Evolutionary conservation across 225 moss, liverwort and hornwort genomes (phyloP).

Genomic region (Pseudoscleropodium purum): DNA sequence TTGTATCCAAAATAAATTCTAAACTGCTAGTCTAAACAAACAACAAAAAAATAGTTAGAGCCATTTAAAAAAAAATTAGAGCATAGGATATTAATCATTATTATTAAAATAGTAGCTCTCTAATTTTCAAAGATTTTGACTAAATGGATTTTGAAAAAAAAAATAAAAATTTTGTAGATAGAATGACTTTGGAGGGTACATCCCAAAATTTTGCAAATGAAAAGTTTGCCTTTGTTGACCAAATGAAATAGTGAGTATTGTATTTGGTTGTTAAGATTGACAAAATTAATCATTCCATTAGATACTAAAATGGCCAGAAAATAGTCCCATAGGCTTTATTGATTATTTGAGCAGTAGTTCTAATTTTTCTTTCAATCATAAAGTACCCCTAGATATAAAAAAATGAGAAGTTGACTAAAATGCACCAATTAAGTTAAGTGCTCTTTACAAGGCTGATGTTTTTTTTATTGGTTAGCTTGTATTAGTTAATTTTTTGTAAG

Average conservation of each 20-base stretch:
- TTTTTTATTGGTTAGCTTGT: not conserved
- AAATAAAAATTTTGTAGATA: too few relatives aligned
- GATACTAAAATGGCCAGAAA: rapidly evolving
- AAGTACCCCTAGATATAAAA: not conserved
- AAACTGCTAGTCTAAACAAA: rapidly evolving
- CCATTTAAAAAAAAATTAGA: not conserved
- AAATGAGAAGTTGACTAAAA: not conserved
- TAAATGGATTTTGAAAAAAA: rapidly evolving
- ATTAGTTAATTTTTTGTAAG: not conserved
- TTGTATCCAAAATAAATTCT: rapidly evolving
- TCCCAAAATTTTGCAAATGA: not conserved
- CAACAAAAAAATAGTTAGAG: not conserved
- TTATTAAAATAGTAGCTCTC: not conserved
- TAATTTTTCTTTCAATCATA: not conserved
- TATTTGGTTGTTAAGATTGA: rapidly evolving
- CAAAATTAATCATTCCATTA: not conserved
- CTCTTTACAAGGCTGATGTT: not conserved
- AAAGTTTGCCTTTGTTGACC: not conserved
- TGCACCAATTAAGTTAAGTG: too few relatives aligned
- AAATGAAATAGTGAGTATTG: too few relatives aligned
- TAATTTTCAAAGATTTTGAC: not conserved
- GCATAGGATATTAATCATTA: rapidly evolving
- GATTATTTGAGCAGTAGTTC: too few relatives aligned
- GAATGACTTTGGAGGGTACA: not conserved
- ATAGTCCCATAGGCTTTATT: rapidly evolving